A percentile compares a stretch with the other conserved stretches of the same genome.
phyloP scores from a whole-genome alignment of 805 yeast species.

The Candida ulmi region DNA sequence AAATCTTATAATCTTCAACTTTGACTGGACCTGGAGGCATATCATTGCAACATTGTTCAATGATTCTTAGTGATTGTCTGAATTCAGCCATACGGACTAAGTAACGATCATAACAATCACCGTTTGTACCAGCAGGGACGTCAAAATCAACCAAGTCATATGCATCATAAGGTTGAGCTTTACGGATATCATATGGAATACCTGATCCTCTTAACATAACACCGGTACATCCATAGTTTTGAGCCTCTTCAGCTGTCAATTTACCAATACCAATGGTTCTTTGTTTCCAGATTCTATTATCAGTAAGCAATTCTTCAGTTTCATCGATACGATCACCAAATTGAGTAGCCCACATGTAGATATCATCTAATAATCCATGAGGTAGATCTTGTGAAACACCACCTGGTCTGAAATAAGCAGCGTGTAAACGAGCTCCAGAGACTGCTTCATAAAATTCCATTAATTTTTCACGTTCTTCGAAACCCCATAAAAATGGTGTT shows the following conservation, averaged over 20 bases:
- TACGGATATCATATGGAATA: slow-evolving; percentile 80
- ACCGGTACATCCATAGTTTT: slow-evolving; percentile 75
- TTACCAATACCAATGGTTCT: slow-evolving; percentile 79
- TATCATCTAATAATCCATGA: slow-evolving; percentile 80
- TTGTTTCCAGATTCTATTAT: slow-evolving; percentile 88
- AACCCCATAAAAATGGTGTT: slow-evolving; percentile 92
- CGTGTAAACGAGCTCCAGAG: slow-evolving; percentile 84
- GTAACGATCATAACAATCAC: slow-evolving; percentile 90
- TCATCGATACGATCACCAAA: slow-evolving; percentile 91
- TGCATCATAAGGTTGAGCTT: slow-evolving; percentile 86
- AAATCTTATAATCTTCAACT: slow-evolving; percentile 83
- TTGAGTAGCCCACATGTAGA: slow-evolving; percentile 95
- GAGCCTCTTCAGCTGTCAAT: slow-evolving; percentile 81
- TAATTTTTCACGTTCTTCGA: slow-evolving; percentile 87
- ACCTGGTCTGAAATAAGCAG: slow-evolving; percentile 88
- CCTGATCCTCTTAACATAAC: slow-evolving; percentile 92
- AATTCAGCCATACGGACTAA: slow-evolving; percentile 87
- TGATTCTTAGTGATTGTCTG: slow-evolving; percentile 84
- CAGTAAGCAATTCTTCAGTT: slow-evolving; percentile 83
- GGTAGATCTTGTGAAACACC: slow-evolving; percentile 89
- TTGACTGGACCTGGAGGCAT: slow-evolving; percentile 92
- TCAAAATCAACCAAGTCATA: slow-evolving; percentile 83
- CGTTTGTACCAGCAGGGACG: slow-evolving; percentile 79
- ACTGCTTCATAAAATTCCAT: slow-evolving; percentile 92
- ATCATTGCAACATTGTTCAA: slow-evolving; percentile 83